phyloP scores from a whole-genome alignment of 225 moss, liverwort and hornwort genomes.

The Antitrichia curtipendula region DNA sequence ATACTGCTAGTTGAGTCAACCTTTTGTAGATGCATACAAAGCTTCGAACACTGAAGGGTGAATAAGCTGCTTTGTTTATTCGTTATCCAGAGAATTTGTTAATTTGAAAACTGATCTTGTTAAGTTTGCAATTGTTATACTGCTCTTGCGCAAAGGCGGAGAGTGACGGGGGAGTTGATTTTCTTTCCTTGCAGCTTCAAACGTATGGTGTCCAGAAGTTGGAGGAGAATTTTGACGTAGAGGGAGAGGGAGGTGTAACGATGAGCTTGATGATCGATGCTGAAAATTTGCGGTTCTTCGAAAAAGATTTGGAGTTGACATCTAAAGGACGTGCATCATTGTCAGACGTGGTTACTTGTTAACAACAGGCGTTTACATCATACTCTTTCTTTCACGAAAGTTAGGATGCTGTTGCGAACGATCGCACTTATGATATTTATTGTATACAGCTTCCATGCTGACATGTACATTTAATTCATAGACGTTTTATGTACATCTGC shows the following conservation, averaged over 20 bases:
- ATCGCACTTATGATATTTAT: neutral
- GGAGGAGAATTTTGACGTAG: slow-evolving; percentile 25
- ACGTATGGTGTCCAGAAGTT: slow-evolving; percentile 35
- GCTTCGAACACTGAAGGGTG: neutral
- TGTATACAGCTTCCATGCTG: neutral
- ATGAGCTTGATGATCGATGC: slow-evolving; percentile 32
- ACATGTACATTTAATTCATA: neutral
- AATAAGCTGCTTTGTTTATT: neutral
- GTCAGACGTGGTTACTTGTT: slow-evolving; percentile 7
- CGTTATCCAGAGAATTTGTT: neutral
- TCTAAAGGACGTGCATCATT: slow-evolving; percentile 36
- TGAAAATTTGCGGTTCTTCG: slow-evolving; percentile 13
- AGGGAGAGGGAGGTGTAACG: slow-evolving; percentile 43
- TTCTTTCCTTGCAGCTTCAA: slow-evolving; percentile 26
- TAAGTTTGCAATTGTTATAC: neutral
- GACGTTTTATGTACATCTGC: neutral
- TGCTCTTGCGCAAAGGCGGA: neutral
- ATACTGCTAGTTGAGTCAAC: neutral
- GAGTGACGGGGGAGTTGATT: neutral
- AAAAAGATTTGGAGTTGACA: slow-evolving; percentile 21
- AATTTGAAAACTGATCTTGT: neutral
- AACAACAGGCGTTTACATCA: neutral
- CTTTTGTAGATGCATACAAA: neutral
- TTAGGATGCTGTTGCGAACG: neutral
- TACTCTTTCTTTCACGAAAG: neutral